These are phyloP conservation scores for Apiotrichum porosum DNA, from an alignment of 1,284 basidiomycete species.

Conservation along the genomic window DNA sequence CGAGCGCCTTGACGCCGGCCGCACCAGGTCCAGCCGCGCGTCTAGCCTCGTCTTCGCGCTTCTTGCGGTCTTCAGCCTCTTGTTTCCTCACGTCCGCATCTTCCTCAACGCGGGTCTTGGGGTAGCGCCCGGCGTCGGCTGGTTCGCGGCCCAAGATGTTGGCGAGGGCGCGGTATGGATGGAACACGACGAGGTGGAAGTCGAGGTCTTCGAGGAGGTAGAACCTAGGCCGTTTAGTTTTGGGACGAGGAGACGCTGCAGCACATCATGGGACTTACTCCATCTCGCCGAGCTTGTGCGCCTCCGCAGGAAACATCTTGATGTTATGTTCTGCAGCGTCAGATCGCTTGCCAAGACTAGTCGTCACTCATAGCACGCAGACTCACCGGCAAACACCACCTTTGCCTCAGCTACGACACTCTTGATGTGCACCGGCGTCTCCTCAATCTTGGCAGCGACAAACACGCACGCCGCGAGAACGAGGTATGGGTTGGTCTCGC, in stretches of 20 bases:
- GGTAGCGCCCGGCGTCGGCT: slow-evolving; percentile 41
- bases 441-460: slow-evolving; percentile 93
- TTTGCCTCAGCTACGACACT: slow-evolving; percentile 80
- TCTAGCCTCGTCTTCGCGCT: slow-evolving; percentile 27
- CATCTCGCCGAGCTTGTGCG: slow-evolving; percentile 94
- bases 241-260: neutral
- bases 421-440: slow-evolving; percentile 92
- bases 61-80: slow-evolving; percentile 27
- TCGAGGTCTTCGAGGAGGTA: slow-evolving; percentile 94
- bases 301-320: slow-evolving; percentile 74
- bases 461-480: slow-evolving; percentile 91
- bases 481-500: slow-evolving; percentile 88
- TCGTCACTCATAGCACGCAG: neutral
- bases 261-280: slow-evolving; percentile 56
- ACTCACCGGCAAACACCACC: slow-evolving; percentile 68
- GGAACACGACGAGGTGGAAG: slow-evolving; percentile 88
- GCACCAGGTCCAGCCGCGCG: slow-evolving; percentile 3
- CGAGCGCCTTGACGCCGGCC: slow-evolving; percentile 3
- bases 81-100: slow-evolving; percentile 33
- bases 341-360: neutral
- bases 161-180: slow-evolving; percentile 84
- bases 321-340: slow-evolving; percentile 59
- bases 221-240: slow-evolving; percentile 60
- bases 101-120: slow-evolving; percentile 34
- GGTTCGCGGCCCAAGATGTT: slow-evolving; percentile 60